Evolutionary conservation across 129 eudicot species (phyloP), one percentile per base, ranked within the genome.

Genomic region (Helianthus tuberosus): DNA sequence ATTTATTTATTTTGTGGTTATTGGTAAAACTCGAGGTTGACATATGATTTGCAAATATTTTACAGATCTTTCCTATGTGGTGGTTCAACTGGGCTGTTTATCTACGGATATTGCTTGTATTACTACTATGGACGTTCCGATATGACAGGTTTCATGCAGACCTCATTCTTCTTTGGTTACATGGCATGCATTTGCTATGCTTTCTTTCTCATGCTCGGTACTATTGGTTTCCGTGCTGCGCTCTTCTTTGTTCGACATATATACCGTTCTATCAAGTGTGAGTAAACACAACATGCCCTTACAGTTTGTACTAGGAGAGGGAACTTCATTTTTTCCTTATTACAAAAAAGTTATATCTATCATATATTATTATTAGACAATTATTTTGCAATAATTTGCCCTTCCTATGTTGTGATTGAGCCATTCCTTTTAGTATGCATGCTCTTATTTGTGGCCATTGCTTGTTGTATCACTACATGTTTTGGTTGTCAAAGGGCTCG

Each of bases 151-250:
- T 85, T 85, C 62, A 85, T 85, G 88, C 88, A 84, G 68, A 84
- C 88, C 38, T 86, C 90, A 0, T 86, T 86, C 60, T 86, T 86
- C 83, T 86, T 86, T n/a, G 90, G 90, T 8, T 86, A 86, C 80
- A 86, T 86, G 90, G 90, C 87, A 65, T 86, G 90, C 83, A 86
- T 86, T 43, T 86, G 90, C 80, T 86, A 82, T 46, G 90, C 83
- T 47, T 79, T 86, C 83, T 86, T 86, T 69, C 77, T 86, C n/a
- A 79, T 86, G 90, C 88, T 82, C 50, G 87, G 90, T 25, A 73
- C 80, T 13, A 80, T 86, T 5, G 90, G 90, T 64, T 86, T 82
- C 65, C 87, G 85, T 4, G 90, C 90, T 8, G 75, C 90, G 3
- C 63, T 86, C 68, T 81, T 85, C 71, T 85, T 85, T 70, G 89